Percentiles rank a stretch among this genome's conserved stretches.
Conservation (phyloP, 1,284 basidiomycete species). For the Cryptococcus wingfieldii region DNA sequence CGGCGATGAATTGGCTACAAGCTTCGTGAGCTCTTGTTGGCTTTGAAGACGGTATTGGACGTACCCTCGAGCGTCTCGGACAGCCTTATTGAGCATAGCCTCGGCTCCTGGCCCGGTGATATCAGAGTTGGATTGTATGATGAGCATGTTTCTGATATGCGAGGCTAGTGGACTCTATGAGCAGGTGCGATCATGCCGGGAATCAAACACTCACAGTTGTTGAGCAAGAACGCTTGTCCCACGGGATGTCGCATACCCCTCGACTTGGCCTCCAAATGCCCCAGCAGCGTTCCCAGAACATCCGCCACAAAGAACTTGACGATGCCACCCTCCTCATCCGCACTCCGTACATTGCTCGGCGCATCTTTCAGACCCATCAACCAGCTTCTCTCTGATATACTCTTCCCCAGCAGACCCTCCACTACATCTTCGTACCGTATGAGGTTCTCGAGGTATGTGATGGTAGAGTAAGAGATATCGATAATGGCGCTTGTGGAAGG, state of each 20-base stretch:
- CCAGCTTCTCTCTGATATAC: conserved; percentile 48
- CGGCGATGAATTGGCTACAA: conserved; percentile 36
- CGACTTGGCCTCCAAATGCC: conserved; percentile 32
- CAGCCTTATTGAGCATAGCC: conserved; percentile 45
- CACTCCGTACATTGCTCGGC: conserved; percentile 30
- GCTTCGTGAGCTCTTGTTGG: neutral
- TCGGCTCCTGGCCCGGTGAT: conserved; percentile 46
- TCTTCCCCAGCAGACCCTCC: conserved; percentile 33
- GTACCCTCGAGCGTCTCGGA: conserved; percentile 43
- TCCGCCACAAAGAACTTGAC: conserved; percentile 47
- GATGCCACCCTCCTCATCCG: conserved; percentile 41
- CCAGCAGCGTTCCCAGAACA: conserved; percentile 42
- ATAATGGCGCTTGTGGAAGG: conserved; percentile 23
- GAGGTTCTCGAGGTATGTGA: conserved; percentile 44
- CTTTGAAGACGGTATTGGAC: conserved; percentile 2
- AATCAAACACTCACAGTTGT: conserved; percentile 40
- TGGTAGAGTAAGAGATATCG: conserved; percentile 40
- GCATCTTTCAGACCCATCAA: conserved; percentile 47
- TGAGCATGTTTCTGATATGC: conserved; percentile 44
- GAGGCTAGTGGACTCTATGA: conserved; percentile 29
- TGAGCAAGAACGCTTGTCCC: conserved; percentile 42
- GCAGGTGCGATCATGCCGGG: neutral
- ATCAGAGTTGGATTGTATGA: conserved; percentile 32
- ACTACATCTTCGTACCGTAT: conserved; percentile 37
- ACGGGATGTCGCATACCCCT: conserved; percentile 36